Conservation (phyloP, 139 green algal species). For the Choricystis sp. region DNA sequence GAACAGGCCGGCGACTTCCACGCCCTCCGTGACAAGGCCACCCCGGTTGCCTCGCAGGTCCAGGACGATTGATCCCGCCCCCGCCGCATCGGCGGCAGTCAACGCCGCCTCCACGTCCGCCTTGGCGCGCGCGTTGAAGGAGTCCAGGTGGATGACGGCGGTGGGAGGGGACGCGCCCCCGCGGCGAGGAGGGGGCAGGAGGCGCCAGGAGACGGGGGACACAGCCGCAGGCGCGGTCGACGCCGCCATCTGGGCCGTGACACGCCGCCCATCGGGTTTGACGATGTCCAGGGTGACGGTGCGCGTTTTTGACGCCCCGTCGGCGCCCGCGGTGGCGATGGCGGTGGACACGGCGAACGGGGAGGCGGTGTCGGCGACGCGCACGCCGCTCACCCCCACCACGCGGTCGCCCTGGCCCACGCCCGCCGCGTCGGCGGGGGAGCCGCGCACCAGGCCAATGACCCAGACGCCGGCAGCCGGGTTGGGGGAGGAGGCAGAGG, state of each 20-base stretch:
- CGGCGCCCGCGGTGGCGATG: slow-evolving; percentile 51
- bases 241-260: background rate
- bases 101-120: slow-evolving; percentile 48
- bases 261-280: background rate
- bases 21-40: slow-evolving; percentile 69
- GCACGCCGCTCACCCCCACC: slow-evolving; percentile 41
- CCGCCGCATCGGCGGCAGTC: slow-evolving; percentile 25
- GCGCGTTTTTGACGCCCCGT: slow-evolving; percentile 17
- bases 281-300: slow-evolving; percentile 16
- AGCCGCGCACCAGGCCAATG: slow-evolving; percentile 66
- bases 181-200: background rate
- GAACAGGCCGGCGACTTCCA: slow-evolving; percentile 79
- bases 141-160: slow-evolving; percentile 38
- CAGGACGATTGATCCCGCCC: slow-evolving; percentile 53
- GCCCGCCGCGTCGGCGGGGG: slow-evolving; percentile 46
- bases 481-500: background rate
- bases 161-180: slow-evolving; percentile 12
- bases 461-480: slow-evolving; percentile 39
- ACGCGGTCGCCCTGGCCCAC: slow-evolving; percentile 72
- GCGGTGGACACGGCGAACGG: background rate
- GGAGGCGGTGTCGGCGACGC: slow-evolving; percentile 6
- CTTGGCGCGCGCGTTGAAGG: slow-evolving; percentile 66
- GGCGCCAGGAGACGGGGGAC: background rate
- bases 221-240: too few relatives aligned
- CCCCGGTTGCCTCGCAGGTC: slow-evolving; percentile 90